Evolutionary conservation across 257 asterid genomes (phyloP).

Genomic region (Capsicum chinense): DNA sequence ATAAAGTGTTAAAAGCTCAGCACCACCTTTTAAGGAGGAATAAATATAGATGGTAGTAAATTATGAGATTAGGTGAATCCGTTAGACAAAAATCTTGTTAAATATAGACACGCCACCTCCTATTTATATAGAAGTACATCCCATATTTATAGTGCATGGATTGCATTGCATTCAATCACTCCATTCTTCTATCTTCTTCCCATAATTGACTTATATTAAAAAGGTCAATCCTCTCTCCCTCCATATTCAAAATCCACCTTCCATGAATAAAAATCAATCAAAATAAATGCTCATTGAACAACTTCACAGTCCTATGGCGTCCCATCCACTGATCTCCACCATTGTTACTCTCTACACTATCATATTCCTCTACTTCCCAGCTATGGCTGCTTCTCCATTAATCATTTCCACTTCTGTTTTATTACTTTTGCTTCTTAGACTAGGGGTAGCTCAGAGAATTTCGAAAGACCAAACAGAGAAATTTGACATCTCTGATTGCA

Average conservation of each 20-base stretch:
- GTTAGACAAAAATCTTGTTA: background rate
- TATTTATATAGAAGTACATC: too few relatives aligned
- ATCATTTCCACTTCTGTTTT: conserved; percentile 56
- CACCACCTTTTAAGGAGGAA: background rate
- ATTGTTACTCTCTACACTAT: conserved; percentile 62
- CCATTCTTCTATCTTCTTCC: background rate
- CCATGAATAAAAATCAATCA: background rate
- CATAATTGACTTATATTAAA: background rate
- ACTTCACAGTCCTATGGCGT: background rate
- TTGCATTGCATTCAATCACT: background rate
- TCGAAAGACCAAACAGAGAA: background rate
- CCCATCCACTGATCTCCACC: conserved; percentile 57
- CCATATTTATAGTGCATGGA: conserved; percentile 6
- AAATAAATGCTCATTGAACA: background rate
- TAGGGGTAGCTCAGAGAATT: conserved; percentile 56
- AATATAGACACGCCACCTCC: background rate
- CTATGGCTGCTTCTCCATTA: conserved; percentile 57
- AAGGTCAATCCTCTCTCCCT: background rate
- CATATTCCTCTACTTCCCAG: conserved; percentile 64
- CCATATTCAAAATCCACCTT: background rate
- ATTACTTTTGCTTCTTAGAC: conserved; percentile 66
- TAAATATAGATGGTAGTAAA: background rate
- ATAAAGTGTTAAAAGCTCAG: background rate
- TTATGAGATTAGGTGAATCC: background rate
- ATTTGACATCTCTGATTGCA: background rate